Conservation (phyloP, 2,329 filamentous ascomycete species). For the Talaromyces sp. region DNA sequence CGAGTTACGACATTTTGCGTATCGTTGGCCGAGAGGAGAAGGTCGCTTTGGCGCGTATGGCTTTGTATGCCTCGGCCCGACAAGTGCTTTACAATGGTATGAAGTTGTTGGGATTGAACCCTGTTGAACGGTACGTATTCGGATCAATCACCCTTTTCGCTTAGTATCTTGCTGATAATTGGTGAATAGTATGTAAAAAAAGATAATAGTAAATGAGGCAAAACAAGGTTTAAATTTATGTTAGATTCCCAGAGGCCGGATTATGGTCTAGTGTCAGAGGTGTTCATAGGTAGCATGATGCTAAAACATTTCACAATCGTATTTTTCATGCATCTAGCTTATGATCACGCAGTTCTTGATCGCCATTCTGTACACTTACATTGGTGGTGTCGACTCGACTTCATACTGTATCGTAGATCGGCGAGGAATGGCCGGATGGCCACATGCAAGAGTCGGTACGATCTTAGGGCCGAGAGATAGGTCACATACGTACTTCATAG, state of each 20-base stretch:
- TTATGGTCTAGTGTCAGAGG: conserved; percentile 28
- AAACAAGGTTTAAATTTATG: background rate
- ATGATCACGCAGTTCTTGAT: background rate
- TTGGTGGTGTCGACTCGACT: background rate
- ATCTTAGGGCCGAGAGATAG: background rate
- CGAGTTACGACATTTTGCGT: conserved; percentile 61
- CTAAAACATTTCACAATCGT: background rate
- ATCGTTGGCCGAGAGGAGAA: conserved; percentile 59
- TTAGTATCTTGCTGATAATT: background rate
- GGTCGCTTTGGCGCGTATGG: conserved; percentile 58
- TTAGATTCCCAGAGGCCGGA: conserved; percentile 7
- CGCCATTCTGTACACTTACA: background rate
- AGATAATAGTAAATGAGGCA: background rate
- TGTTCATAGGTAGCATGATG: background rate
- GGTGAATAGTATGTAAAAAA: conserved; percentile 1
- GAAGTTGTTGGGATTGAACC: conserved; percentile 62
- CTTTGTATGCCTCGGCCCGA: conserved; percentile 60
- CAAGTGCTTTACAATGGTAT: conserved; percentile 66
- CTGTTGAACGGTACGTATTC: conserved; percentile 54
- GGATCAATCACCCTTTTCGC: background rate
- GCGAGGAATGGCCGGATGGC: background rate
- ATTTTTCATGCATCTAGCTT: too few relatives aligned
- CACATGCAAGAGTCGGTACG: background rate
- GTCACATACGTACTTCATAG: background rate
- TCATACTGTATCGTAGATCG: background rate